Conservation (phyloP, 345 rosid genomes). For the Garcia nutans region DNA sequence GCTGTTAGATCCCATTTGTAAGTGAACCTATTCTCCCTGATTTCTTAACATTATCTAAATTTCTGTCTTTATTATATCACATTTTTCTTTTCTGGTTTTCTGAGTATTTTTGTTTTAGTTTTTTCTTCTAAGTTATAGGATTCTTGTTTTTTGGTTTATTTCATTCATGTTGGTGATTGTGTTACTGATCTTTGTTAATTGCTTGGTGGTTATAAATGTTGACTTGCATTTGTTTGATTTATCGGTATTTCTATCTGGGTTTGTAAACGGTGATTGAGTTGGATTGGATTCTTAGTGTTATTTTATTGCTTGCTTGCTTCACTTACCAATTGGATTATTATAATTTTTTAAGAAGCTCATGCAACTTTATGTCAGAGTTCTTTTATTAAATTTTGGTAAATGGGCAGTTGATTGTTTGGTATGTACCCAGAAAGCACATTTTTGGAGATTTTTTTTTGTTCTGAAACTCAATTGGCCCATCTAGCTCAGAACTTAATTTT, state of each 20-base stretch:
- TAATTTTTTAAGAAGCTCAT: neutral
- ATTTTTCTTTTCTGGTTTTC: neutral
- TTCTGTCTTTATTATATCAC: neutral
- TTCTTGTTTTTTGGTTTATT: neutral
- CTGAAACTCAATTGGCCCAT: neutral
- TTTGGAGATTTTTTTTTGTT: neutral
- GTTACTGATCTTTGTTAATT: neutral
- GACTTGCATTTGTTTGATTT: neutral
- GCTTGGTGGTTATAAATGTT: neutral
- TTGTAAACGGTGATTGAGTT: neutral
- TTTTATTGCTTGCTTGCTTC: neutral
- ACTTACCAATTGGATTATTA: neutral
- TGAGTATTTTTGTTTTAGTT: neutral
- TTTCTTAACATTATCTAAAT: neutral
- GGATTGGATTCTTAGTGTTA: neutral
- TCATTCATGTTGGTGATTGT: neutral
- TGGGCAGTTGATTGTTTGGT: neutral
- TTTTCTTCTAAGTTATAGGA: neutral
- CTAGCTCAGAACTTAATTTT: neutral
- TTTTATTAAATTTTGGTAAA: neutral
- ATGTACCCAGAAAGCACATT: no score
- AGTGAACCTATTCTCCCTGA: slow-evolving; percentile 5
- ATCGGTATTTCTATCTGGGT: neutral
- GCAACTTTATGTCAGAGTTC: neutral
- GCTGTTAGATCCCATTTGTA: neutral